Conservation (phyloP, 2,329 filamentous ascomycete genomes). For the Alternaria infectoria region DNA sequence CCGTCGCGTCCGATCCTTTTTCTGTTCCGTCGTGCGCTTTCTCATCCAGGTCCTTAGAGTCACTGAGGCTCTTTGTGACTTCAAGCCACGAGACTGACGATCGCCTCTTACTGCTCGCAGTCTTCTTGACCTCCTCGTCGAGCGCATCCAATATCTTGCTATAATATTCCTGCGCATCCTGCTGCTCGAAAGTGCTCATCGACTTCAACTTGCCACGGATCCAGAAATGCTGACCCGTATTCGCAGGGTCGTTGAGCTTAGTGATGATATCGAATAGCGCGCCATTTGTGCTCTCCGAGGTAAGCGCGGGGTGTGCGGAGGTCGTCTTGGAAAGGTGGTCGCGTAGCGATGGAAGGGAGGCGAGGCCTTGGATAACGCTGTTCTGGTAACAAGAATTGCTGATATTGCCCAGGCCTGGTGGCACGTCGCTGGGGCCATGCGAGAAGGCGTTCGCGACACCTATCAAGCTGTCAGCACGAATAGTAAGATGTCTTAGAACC, state of each 20-base stretch:
- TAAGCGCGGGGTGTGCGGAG: constrained; percentile 43
- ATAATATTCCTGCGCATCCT: constrained; percentile 97
- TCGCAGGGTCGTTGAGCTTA: constrained; percentile 71
- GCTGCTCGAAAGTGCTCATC: constrained; percentile 94
- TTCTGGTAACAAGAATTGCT: constrained; percentile 99
- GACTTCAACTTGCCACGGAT: constrained; percentile 82
- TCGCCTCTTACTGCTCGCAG: constrained; percentile 52
- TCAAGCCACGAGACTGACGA: constrained; percentile 42
- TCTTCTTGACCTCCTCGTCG: constrained; percentile 72
- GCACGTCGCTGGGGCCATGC: constrained; percentile 39
- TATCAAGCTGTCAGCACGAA: background rate
- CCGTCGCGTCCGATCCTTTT: constrained; percentile 6
- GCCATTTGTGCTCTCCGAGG: constrained; percentile 54
- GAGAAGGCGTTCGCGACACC: constrained; percentile 48
- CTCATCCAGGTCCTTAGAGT: constrained; percentile 15
- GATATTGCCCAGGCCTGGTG: constrained; percentile 80
- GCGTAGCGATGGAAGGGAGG: constrained; percentile 74
- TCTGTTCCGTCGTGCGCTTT: constrained; percentile 6
- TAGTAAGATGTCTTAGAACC: background rate
- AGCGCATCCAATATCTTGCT: constrained; percentile 86
- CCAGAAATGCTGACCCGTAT: constrained; percentile 81
- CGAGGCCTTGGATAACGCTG: constrained; percentile 82
- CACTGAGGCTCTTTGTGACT: constrained; percentile 30
- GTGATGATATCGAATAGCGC: constrained; percentile 70
- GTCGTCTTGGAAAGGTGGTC: constrained; percentile 62